Base-by-base conservation (phyloP, 129 eudicot genomes). In the Saussurea involucrata region DNA sequence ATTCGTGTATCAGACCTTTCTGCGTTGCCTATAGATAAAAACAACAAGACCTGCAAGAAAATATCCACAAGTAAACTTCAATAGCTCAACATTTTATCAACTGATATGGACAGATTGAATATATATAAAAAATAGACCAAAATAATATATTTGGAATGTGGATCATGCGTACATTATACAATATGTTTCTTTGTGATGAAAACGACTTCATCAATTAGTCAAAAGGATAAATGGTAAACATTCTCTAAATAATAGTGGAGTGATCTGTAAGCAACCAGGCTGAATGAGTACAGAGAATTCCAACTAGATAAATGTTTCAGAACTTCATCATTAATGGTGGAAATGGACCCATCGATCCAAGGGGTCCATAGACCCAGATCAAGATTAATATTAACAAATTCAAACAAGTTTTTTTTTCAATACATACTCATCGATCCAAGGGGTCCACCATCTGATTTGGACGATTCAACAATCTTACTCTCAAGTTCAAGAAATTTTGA, bases 1-100 rank as follows among this genome's bases (percentile, higher is more conserved):
- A 78, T 78, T 24, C 86, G 81, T 63, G 75, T 69, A 82, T 80
- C 70, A 37, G 81, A 73, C 76, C 87, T 37, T 49, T 77, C 82
- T 72, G 87, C 86, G 66, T 75, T 46, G 42, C 85, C 75, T 66
- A 75, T 53, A 58, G 66, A 82, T 63, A 81, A 57, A 60, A 77
- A 28, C 79, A 85, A 79, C 33, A 89, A 71, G 42, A 85, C 85
- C 95, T 89, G 91, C 76, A 80, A 78, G 15, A 64, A 76, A 24
- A 40, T 20, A 5, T 58, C 57, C 42, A 46, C 58, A 36, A 31
- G 27, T 76, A 69, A 58, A 70, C 25, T 4, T 49, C 36, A 57
- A 55, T 68, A 76, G 20, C 66, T 37, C 31, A 25, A 6, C 32
- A n/a, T 49, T 34, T 33, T 73, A 49, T 55, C 28, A 72, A 73